These are phyloP conservation scores for Harringtonia lauricola DNA, from an alignment of 2,329 filamentous ascomycete genomes.

Conservation along the genomic window DNA sequence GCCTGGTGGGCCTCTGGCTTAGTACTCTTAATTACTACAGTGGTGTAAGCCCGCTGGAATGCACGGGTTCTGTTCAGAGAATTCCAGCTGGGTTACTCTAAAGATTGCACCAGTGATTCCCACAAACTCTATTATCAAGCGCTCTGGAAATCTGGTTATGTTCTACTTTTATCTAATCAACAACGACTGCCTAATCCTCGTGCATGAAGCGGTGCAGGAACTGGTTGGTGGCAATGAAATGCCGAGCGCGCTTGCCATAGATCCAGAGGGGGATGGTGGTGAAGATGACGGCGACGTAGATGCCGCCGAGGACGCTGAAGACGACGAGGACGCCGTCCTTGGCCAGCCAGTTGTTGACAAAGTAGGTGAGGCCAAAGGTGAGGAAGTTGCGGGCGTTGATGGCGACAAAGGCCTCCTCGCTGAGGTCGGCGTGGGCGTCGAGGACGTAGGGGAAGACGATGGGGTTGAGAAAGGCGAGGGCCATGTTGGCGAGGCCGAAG, in stretches of 20 bases:
- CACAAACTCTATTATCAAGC: too few relatives aligned
- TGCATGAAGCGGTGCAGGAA: constrained; percentile 20
- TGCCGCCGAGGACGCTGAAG: constrained; percentile 25
- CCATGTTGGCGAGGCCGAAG: constrained; percentile 37
- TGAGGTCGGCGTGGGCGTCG: constrained; percentile 33
- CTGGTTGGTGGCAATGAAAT: constrained; percentile 29
- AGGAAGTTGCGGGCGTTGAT: constrained; percentile 37
- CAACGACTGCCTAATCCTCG: constrained; percentile 9
- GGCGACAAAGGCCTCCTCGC: constrained; percentile 35
- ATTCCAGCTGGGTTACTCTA: too few relatives aligned
- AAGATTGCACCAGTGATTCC: too few relatives aligned
- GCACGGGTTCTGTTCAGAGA: too few relatives aligned
- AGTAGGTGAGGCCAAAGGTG: constrained; percentile 34
- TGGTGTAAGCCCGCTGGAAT: too few relatives aligned
- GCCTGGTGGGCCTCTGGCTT: too few relatives aligned
- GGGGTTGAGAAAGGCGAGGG: constrained; percentile 31
- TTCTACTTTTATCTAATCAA: too few relatives aligned
- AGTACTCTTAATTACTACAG: too few relatives aligned
- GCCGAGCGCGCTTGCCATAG: constrained; percentile 33
- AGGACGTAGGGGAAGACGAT: constrained; percentile 40
- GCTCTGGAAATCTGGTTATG: too few relatives aligned
- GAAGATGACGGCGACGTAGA: constrained; percentile 31
- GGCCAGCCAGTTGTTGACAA: constrained; percentile 27
- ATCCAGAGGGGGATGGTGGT: constrained; percentile 37
- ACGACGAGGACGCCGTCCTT: constrained; percentile 23